Conservation (phyloP, 768 basidiomycete genomes). For the Leccinum broughii region DNA sequence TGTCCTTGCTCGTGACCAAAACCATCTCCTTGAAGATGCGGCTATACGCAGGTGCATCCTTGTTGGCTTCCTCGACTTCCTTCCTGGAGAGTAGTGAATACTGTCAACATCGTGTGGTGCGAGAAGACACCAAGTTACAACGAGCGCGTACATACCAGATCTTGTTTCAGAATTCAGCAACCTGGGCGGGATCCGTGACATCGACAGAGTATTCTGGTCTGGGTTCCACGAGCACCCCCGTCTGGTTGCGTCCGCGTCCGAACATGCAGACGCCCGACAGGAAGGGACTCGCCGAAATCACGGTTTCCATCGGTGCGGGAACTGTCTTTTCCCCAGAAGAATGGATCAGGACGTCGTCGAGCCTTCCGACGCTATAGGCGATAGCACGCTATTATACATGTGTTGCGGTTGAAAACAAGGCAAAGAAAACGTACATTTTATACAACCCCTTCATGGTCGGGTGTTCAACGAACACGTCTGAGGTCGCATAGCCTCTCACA, state of each 20-base stretch:
- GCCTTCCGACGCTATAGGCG: slow-evolving; percentile 38
- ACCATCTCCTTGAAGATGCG: slow-evolving; percentile 57
- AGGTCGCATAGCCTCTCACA: slow-evolving; percentile 42
- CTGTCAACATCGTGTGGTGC: background rate
- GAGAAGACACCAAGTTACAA: background rate
- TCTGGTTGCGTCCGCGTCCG: slow-evolving; percentile 34
- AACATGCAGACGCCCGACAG: slow-evolving; percentile 41
- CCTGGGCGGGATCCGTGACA: slow-evolving; percentile 26
- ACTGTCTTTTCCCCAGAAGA: slow-evolving; percentile 36
- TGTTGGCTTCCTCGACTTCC: slow-evolving; percentile 44
- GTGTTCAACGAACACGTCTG: slow-evolving; percentile 45
- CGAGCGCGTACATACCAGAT: slow-evolving; percentile 35
- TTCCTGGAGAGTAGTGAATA: slow-evolving; percentile 24
- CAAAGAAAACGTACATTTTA: slow-evolving; percentile 37
- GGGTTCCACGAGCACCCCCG: slow-evolving; percentile 33
- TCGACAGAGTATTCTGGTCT: slow-evolving; percentile 36
- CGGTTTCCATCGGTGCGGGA: slow-evolving; percentile 35
- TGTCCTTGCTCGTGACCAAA: slow-evolving; percentile 40
- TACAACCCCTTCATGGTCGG: slow-evolving; percentile 44
- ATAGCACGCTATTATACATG: background rate
- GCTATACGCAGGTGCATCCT: slow-evolving; percentile 39
- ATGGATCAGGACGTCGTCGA: slow-evolving; percentile 36
- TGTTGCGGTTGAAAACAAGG: background rate
- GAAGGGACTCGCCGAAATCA: slow-evolving; percentile 21
- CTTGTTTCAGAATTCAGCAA: slow-evolving; percentile 35